Base-by-base conservation (phyloP, 176 grass and related monocot genomes). In the Musa itinerans region DNA sequence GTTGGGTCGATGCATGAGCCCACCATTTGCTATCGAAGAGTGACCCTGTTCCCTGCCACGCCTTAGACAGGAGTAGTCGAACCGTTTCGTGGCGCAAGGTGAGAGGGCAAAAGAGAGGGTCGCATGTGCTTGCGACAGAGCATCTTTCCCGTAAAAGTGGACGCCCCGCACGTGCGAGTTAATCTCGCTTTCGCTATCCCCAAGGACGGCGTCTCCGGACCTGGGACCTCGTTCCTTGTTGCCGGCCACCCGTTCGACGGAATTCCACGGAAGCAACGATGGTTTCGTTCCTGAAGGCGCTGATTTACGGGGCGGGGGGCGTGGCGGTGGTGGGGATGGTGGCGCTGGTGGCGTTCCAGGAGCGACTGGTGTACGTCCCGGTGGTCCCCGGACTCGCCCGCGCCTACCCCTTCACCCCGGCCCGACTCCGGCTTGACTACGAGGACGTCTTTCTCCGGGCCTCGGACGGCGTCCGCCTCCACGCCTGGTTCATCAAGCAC, bases 301-400 rank as follows among this genome's bases (percentile, higher is more conserved):
- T 95, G 23, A 75, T 71, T 1, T 99, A 92, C 85, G 86, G 91
- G 59, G 91, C 76, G 7, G 96, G 95, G 10, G 96, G 88, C 50
- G 81, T 95, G 66, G 91, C 83, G 65, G 85, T 92, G 56, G 85
- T 82, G 12, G 96, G 96, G 8, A 76, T 99, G 77, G 82, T 83
- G 58, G 90, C 84, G 53, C 76, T 99, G n/a, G 96, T 99, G 55
- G 91, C 91, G 80, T 92, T 99, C 56, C 96, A 99, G 80, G 96
- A 99, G 81, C 89, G 89, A 50, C 84, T 99, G 53, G 96, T 99
- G 34, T 99, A 99, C 83, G 96, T 99, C 78, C 96, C 96, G 58
- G 88, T 83, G 73, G 86, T 99, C 70, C 96, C 96, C 58, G 96
- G 96, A 2, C 74, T 99, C 71, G 58, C 91, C 73, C 96, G 96